Evolutionary conservation across 2,329 filamentous ascomycete genomes (phyloP).

Genomic region (Cladosporium oxysporum): DNA sequence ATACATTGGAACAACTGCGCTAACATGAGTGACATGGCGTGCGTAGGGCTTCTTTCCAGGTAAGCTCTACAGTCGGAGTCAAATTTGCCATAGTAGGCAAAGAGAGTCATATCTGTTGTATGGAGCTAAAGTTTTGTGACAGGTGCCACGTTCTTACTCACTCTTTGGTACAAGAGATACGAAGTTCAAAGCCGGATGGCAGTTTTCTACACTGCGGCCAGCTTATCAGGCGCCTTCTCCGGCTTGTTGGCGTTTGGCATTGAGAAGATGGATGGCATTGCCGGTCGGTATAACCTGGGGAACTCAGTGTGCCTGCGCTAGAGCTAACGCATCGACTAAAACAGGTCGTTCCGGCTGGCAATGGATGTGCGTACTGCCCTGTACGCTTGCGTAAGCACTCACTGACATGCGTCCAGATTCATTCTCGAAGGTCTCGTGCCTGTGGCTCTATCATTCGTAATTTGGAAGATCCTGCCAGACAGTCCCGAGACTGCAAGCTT

Average conservation of each 20-base stretch:
- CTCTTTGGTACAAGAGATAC: conserved; percentile 49
- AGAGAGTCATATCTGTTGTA: not conserved
- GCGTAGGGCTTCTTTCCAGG: conserved; percentile 24
- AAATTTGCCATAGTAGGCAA: not conserved
- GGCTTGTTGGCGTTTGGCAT: conserved; percentile 52
- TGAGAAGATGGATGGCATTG: conserved; percentile 37
- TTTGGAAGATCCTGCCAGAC: conserved; percentile 56
- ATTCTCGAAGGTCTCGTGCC: conserved; percentile 27
- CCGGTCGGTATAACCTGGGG: not conserved
- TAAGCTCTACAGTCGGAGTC: not conserved
- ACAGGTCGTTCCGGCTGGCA: conserved; percentile 28
- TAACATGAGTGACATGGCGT: not conserved
- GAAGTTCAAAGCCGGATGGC: conserved; percentile 49
- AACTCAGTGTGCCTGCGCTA: not conserved
- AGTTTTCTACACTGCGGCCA: conserved; percentile 39
- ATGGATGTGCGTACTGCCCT: conserved; percentile 29
- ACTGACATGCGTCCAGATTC: not conserved
- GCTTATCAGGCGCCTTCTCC: conserved; percentile 54
- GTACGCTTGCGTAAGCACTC: conserved; percentile 41
- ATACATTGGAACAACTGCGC: not conserved
- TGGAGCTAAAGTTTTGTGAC: not conserved
- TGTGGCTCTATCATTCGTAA: conserved; percentile 45
- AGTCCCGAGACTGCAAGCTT: conserved; percentile 60
- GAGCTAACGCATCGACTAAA: not conserved
- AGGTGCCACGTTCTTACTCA: conserved; percentile 35